These are phyloP conservation scores for Zygosaccharomyces sapae DNA, from an alignment of 1,139 yeast genomes.

Conservation along the genomic window DNA sequence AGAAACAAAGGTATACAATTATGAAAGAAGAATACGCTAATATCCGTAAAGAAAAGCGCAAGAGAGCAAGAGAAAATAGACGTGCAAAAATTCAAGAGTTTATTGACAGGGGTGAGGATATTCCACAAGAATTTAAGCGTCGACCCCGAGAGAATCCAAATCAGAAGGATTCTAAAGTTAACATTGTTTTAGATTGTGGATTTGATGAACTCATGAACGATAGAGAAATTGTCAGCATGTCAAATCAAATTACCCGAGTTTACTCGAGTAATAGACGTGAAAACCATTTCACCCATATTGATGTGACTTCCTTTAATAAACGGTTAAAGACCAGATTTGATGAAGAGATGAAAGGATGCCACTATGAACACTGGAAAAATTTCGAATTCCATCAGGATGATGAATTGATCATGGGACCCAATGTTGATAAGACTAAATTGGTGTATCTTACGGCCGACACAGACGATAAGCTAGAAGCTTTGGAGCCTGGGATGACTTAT, in stretches of 20 bases:
- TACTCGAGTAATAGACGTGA: constrained; percentile 74
- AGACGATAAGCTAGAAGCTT: constrained; percentile 54
- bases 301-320: constrained; percentile 63
- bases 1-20: constrained; percentile 58
- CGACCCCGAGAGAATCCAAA: constrained; percentile 38
- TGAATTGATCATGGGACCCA: constrained; percentile 37
- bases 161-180: constrained; percentile 47
- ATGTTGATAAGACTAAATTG: constrained; percentile 42
- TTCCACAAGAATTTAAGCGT: constrained; percentile 36
- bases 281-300: constrained; percentile 54
- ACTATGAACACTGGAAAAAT: constrained; percentile 62
- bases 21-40: constrained; percentile 55
- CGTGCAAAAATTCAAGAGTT: constrained; percentile 38
- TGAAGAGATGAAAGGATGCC: constrained; percentile 48
- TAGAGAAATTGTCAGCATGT: constrained; percentile 70
- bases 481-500: constrained; percentile 70
- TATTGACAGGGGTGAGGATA: constrained; percentile 38
- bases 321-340: constrained; percentile 66
- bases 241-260: constrained; percentile 76
- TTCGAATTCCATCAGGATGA: constrained; percentile 49
- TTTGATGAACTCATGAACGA: constrained; percentile 87
- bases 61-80: constrained; percentile 38
- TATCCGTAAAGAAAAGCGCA: constrained; percentile 52
- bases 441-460: constrained; percentile 88
- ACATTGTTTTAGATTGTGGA: constrained; percentile 74